Evolutionary conservation across 345 rosid species (phyloP), one percentile per base, ranked within the genome.

Genomic region (Corymbia maculata): DNA sequence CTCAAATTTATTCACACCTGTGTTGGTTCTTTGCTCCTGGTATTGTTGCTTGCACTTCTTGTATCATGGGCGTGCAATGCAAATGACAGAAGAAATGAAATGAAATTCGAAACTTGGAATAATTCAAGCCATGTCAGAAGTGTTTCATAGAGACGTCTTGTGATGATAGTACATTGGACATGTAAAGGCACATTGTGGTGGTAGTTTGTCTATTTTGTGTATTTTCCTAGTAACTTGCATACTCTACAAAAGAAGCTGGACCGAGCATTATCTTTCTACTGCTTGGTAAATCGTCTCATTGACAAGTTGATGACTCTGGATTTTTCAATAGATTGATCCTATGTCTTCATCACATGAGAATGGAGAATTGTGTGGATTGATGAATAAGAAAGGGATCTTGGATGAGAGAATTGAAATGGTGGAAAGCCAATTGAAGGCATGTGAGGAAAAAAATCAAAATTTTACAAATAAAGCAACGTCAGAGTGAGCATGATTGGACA

Each of bases 301-400:
- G 0, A 70, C 7, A 0, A 7, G 45, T 4, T 36, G 42, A 36
- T 36, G 42, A 70, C 0, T 21, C 8, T 5, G 11, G 13, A 17
- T 70, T 70, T 32, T 17, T 10, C 0, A 36, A 19, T 75, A 26
- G 82, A 75, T 36, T 19, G 47, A 17, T 1, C 49, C 80, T 36
- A 9, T 4, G 80, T 70, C 80, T 70, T 70, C 47, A 9, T 70
- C 80, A 0, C 45, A 70, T 36, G 80, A 70, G 24, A 36, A 70
- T 70, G 13, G 47, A 70, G 47, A 36, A 16, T 70, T 68, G 32
- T 70, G 44, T 70, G 44, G 80, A 70, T 70, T 70, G 80, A 36
- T 17, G 47, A 70, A 16, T 70, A 24, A 70, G 79, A 8, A 75
- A 36, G 47, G 82, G 7, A 75, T 21, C 82, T 42, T 75, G 7